Evolutionary conservation across 306 rosid species (phyloP), one percentile per base, ranked within the genome.

Genomic region (Vicia faba): DNA sequence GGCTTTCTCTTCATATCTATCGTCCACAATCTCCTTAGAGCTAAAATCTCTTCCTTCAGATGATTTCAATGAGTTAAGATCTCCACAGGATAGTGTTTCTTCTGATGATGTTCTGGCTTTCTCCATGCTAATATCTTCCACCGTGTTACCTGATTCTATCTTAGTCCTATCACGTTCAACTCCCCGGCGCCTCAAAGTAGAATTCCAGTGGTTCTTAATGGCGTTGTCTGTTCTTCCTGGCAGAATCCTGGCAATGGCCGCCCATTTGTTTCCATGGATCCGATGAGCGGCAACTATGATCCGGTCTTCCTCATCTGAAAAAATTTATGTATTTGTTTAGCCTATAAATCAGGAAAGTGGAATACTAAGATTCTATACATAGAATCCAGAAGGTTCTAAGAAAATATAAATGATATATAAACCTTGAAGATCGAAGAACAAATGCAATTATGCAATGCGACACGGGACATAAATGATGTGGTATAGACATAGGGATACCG

Each of bases 191-290:
- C 88, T 83, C 75, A 91, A 73, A 39, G 95, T 91, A 59, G 97
- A 88, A 78, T 91, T 91, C 97, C 97, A 91, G 59, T 91, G 97
- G 64, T 91, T 91, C 78, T 91, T 91, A 55, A 91, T 91, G 61
- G 97, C 89, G 69, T 88, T 91, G 66, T 91, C 97, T 5, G 96
- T 91, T 85, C 97, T 83, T 56, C 97, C 97, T 6, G 87, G 87
- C 60, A 91, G 76, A 77, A 86, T 89, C 82, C 84, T 76, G 12
- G 97, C 93, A 14, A 91, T 91, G 29, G 87, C 95, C 61, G 96
- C 96, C 97, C 97, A 91, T 75, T 86, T 91, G 81, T 91, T 91
- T 40, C 97, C 97, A 50, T 88, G 96, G 62, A 90, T 45, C 67
- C 87, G 86, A 76, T 93, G 99, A 67, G 99, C 97, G 71, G 89